phyloP scores from a whole-genome alignment of 345 rosid species.

The Linum usitatissimum region DNA sequence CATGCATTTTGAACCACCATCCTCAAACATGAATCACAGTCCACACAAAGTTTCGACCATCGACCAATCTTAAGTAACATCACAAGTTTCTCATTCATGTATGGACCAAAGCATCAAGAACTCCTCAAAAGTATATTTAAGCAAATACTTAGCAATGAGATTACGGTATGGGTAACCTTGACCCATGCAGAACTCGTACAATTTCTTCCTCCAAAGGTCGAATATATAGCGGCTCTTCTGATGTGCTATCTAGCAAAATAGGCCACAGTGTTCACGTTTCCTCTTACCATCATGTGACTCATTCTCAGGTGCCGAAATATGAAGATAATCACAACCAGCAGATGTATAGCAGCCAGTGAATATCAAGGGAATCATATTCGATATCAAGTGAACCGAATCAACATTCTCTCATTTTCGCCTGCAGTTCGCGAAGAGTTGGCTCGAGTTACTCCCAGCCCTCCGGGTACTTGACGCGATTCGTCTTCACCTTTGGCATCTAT shows the following conservation, averaged over 20 bases:
- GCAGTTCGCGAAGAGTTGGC: conserved; percentile 57
- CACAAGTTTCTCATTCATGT: not conserved
- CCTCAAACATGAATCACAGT: too few relatives aligned
- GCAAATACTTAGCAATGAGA: conserved; percentile 48
- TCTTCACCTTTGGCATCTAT: conserved; percentile 65
- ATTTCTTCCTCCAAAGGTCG: conserved; percentile 56
- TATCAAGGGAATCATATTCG: not conserved
- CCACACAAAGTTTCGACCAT: too few relatives aligned
- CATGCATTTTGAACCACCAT: too few relatives aligned
- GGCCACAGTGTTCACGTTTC: conserved; percentile 75
- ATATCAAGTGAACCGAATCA: not conserved
- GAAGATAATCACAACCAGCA: not conserved
- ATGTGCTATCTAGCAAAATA: conserved; percentile 62
- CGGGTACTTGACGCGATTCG: conserved; percentile 52
- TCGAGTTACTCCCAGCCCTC: conserved; percentile 80
- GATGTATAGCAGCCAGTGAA: too few relatives aligned
- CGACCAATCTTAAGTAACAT: not conserved
- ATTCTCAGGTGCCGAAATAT: conserved; percentile 45
- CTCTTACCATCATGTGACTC: conserved; percentile 79
- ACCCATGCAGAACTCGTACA: conserved; percentile 68
- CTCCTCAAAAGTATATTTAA: not conserved
- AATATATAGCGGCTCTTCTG: conserved; percentile 66
- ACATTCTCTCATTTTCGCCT: conserved; percentile 84
- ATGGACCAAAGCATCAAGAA: not conserved
- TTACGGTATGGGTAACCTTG: conserved; percentile 57